Percentiles rank a stretch among this genome's conserved stretches.
Conservation (phyloP, 148 eudicot species). For the Amaranthus palmeri region DNA sequence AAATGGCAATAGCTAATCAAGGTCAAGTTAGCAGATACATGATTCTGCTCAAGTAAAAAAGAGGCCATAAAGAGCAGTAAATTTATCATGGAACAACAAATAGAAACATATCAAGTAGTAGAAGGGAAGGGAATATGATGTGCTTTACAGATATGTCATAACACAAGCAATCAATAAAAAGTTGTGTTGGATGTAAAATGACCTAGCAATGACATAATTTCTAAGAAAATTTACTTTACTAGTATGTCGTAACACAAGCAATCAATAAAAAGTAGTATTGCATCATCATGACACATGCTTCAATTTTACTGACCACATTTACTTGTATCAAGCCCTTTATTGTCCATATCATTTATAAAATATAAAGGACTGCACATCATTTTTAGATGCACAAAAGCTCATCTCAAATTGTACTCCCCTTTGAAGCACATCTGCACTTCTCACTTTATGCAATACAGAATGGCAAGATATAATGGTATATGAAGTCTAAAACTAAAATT, state of each 20-base stretch:
- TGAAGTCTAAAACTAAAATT: too few species aligned
- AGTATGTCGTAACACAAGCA: neutral
- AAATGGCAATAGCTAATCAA: constrained; percentile 9
- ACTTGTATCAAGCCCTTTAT: neutral
- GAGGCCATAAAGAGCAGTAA: neutral
- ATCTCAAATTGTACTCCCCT: neutral
- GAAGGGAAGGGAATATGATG: neutral
- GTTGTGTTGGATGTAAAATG: too few species aligned
- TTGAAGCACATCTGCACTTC: neutral
- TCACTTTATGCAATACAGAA: neutral
- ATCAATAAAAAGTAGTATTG: too few species aligned
- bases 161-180: neutral
- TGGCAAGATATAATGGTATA: neutral
- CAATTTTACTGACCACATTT: neutral
- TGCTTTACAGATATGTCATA: neutral
- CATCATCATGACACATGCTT: neutral
- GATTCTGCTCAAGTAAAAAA: neutral
- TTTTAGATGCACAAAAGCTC: neutral
- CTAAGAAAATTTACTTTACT: neutral
- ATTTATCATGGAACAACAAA: neutral
- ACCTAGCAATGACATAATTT: neutral
- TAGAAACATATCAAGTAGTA: neutral
- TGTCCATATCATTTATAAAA: neutral
- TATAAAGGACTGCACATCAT: neutral
- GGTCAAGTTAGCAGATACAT: neutral